Conservation (phyloP, 108 stramenopile species). For the Cyclotella cryptica region DNA sequence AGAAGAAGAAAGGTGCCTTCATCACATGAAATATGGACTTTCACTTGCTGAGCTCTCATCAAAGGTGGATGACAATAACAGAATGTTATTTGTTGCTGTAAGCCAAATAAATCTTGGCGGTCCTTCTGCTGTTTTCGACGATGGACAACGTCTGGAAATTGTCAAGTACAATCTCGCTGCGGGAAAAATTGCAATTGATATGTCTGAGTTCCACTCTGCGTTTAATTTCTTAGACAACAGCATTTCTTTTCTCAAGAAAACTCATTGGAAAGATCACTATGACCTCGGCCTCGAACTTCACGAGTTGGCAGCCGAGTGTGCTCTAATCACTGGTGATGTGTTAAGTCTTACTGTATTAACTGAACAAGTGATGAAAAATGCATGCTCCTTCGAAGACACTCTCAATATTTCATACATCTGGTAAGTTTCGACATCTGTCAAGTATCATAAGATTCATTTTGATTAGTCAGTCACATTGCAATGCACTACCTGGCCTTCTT, state of each 20-base stretch:
- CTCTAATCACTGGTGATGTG: constrained; percentile 8
- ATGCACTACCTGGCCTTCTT: neutral
- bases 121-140: constrained; percentile 5
- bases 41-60: neutral
- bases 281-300: constrained; percentile 31
- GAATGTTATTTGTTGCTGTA: constrained; percentile 13
- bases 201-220: constrained; percentile 30
- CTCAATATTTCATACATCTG: neutral
- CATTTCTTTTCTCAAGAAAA: constrained; percentile 13
- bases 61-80: neutral
- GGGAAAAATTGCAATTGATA: constrained; percentile 24
- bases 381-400: constrained; percentile 21
- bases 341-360: neutral
- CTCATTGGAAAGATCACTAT: constrained; percentile 28
- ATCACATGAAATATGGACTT: constrained; percentile 18
- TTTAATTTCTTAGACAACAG: constrained; percentile 18
- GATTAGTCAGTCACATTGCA: no score
- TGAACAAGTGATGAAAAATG: constrained; percentile 12
- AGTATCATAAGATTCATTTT: no score
- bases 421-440: no score
- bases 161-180: constrained; percentile 19
- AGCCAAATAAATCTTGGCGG: constrained; percentile 16
- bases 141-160: neutral
- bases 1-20: constrained; percentile 5
- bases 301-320: constrained; percentile 21